Percentiles rank a stretch among this genome's conserved stretches.
Conservation (phyloP, 1,284 basidiomycete species). For the Testicularia cyperi region DNA sequence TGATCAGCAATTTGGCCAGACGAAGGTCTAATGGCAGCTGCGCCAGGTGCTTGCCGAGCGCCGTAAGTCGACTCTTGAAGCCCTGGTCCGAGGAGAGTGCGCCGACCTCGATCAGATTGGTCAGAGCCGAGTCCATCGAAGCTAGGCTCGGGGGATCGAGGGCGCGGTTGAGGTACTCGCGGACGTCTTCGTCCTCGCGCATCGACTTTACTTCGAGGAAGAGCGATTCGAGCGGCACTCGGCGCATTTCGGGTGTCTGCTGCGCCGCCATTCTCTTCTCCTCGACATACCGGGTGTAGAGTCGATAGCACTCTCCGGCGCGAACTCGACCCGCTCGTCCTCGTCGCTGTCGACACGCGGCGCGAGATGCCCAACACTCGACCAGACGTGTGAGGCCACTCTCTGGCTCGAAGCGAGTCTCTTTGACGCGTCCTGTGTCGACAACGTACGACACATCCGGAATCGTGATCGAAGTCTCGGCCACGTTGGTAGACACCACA, state of each 20-base stretch:
- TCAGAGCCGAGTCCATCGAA: conserved; percentile 78
- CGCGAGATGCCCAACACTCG: conserved; percentile 78
- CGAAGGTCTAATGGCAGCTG: conserved; percentile 85
- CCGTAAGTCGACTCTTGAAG: conserved; percentile 67
- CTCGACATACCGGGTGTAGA: conserved; percentile 75
- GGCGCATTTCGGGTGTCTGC: conserved; percentile 76
- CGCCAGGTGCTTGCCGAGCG: conserved; percentile 78
- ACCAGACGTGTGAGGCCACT: conserved; percentile 74
- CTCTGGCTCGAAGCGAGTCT: conserved; percentile 78
- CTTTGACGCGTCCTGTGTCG: conserved; percentile 86
- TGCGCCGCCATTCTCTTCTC: conserved; percentile 72
- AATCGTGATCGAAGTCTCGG: conserved; percentile 90
- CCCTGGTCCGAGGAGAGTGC: conserved; percentile 69
- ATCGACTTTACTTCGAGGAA: conserved; percentile 81
- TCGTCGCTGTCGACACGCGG: conserved; percentile 78
- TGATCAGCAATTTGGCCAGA: conserved; percentile 72
- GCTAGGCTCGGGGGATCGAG: conserved; percentile 78
- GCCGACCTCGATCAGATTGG: conserved; percentile 74
- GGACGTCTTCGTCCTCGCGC: conserved; percentile 76
- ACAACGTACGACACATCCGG: conserved; percentile 58
- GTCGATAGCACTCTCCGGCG: conserved; percentile 61
- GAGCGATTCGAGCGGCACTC: conserved; percentile 83
- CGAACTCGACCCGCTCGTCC: conserved; percentile 84
- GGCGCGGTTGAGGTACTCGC: conserved; percentile 71
- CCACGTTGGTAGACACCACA: conserved; percentile 86